phyloP scores from a whole-genome alignment of 371 early-diverging fungal genomes.

The Homolaphlyctis polyrhiza region DNA sequence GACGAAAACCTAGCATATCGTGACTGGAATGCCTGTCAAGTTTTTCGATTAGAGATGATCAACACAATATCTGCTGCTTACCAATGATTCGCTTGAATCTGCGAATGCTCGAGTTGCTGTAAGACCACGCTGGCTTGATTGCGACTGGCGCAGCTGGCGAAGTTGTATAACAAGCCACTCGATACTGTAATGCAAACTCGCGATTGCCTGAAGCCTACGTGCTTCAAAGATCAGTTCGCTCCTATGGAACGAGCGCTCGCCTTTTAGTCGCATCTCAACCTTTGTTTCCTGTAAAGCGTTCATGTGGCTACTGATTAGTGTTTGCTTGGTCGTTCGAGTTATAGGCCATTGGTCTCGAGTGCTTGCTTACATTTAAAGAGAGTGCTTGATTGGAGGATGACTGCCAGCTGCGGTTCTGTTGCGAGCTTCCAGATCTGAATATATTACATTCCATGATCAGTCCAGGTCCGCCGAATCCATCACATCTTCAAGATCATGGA shows the following conservation, averaged over 20 bases:
- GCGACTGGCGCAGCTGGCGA: constrained; percentile 11
- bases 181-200: constrained; percentile 73
- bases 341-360: too few species aligned
- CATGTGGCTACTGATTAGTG: not conserved
- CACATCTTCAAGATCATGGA: not conserved
- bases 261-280: constrained; percentile 72
- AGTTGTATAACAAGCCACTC: constrained; percentile 70
- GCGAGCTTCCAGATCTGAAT: too few species aligned
- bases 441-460: too few species aligned
- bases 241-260: constrained; percentile 67
- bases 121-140: not conserved
- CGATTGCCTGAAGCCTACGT: constrained; percentile 67
- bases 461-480: not conserved
- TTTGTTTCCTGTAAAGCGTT: constrained; percentile 56
- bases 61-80: not conserved
- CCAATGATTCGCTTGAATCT: not conserved
- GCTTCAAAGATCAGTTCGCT: constrained; percentile 81
- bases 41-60: not conserved
- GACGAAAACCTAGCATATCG: constrained; percentile 14
- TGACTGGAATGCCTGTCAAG: constrained; percentile 11
- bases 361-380: too few species aligned
- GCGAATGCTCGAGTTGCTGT: not conserved
- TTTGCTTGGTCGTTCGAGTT: too few species aligned
- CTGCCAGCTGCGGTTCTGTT: too few species aligned
- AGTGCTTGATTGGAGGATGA: too few species aligned